Percentiles rank a stretch among this genome's conserved stretches.
Evolutionary conservation across 202 grass and related monocot species (phyloP).

Genomic region (Brachypodium distachyon): DNA sequence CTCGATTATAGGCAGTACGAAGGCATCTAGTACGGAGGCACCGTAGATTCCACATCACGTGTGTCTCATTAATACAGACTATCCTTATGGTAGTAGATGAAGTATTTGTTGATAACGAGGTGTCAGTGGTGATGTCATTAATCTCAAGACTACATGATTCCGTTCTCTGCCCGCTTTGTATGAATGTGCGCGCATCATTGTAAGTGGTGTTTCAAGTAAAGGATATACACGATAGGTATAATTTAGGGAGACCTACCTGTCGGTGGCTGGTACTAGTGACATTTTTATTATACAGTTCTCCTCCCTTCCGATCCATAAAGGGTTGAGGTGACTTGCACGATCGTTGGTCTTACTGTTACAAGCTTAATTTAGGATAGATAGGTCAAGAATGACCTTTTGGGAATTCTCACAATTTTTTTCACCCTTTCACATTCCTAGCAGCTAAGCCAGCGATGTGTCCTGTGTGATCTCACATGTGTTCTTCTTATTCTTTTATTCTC

Average conservation of each 20-base stretch:
- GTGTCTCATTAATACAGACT: too few relatives aligned
- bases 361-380: neutral
- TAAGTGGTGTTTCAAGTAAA: neutral
- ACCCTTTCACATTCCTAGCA: neutral
- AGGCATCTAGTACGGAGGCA: too few relatives aligned
- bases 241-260: neutral
- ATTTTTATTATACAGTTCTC: neutral
- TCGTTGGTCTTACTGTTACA: neutral
- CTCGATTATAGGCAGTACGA: too few relatives aligned
- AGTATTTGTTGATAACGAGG: too few relatives aligned
- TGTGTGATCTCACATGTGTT: neutral
- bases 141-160: too few relatives aligned
- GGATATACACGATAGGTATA: neutral
- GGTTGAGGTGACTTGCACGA: neutral
- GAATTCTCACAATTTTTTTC: neutral
- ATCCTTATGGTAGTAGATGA: too few relatives aligned
- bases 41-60: too few relatives aligned
- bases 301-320: neutral
- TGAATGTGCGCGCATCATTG: too few relatives aligned
- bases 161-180: too few relatives aligned
- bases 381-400: slow-evolving; percentile 11
- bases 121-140: too few relatives aligned
- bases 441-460: neutral
- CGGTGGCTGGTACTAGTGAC: neutral
- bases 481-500: neutral